Conservation (phyloP, 331 rosid species). For the Arachis monticola region DNA sequence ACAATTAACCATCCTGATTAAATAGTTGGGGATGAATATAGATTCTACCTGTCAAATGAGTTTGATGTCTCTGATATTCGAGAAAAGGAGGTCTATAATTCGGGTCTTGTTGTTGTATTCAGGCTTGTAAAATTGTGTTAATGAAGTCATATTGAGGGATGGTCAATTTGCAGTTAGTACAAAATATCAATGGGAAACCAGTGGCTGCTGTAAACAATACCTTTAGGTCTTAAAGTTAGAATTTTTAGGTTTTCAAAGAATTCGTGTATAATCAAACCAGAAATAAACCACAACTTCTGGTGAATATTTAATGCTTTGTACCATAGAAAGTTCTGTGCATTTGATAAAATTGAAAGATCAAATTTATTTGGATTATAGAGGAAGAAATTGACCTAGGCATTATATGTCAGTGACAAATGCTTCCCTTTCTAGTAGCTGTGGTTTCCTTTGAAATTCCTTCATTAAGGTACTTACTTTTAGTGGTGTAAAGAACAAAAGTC, state of each 20-base stretch:
- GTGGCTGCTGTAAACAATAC: background rate
- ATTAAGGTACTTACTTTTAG: constrained; percentile 11
- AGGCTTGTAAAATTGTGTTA: background rate
- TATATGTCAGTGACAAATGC: background rate
- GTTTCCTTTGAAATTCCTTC: background rate
- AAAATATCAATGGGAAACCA: background rate
- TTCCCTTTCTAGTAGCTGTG: background rate
- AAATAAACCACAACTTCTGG: background rate
- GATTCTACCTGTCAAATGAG: background rate
- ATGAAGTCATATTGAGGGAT: background rate
- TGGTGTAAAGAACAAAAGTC: background rate
- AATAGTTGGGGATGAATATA: background rate
- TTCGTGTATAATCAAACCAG: background rate
- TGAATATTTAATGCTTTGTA: background rate
- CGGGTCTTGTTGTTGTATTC: background rate
- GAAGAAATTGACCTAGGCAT: background rate
- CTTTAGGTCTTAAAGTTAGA: background rate
- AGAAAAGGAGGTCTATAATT: background rate
- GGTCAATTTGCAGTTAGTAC: background rate
- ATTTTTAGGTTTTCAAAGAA: background rate
- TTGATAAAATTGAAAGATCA: background rate
- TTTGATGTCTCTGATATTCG: background rate
- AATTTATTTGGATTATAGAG: background rate
- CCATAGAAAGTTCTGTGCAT: background rate
- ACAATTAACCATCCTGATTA: background rate